Evolutionary conservation across 208 protist species (phyloP).

Genomic region (Balamuthia mandrillaris): DNA sequence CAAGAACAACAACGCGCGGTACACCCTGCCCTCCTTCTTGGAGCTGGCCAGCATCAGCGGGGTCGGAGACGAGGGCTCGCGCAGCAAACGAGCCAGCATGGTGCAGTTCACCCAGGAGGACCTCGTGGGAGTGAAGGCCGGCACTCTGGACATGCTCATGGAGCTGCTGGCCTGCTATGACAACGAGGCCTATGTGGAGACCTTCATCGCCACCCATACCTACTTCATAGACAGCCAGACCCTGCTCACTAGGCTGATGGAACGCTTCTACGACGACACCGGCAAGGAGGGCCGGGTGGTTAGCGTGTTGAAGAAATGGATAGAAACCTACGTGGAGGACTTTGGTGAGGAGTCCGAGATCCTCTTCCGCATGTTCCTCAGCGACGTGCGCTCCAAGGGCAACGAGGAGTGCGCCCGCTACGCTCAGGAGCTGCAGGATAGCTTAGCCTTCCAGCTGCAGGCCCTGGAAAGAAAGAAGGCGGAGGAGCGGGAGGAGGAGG

Average conservation of each 20-base stretch:
- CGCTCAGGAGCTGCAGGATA: no score
- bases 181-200: constrained; percentile 33
- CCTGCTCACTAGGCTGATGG: constrained; percentile 1
- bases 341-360: constrained; percentile 25
- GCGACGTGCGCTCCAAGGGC: constrained; percentile 12
- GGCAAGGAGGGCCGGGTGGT: neutral
- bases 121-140: no score
- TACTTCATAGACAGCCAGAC: constrained; percentile 35
- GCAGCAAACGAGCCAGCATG: no score
- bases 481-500: no score
- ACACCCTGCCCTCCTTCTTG: constrained; percentile 19
- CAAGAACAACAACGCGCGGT: neutral
- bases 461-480: no score
- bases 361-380: constrained; percentile 43
- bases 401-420: no score
- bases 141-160: constrained; percentile 15
- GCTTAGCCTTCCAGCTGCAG: no score
- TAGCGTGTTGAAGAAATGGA: constrained; percentile 40
- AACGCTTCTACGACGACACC: constrained; percentile 32
- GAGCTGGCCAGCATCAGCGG: no score
- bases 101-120: no score
- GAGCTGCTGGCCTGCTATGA: constrained; percentile 32
- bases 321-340: constrained; percentile 15
- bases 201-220: constrained; percentile 34
- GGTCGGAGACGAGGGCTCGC: no score